Base-by-base conservation (phyloP, 2,329 filamentous ascomycete genomes). In the Calonectria hongkongensis region DNA sequence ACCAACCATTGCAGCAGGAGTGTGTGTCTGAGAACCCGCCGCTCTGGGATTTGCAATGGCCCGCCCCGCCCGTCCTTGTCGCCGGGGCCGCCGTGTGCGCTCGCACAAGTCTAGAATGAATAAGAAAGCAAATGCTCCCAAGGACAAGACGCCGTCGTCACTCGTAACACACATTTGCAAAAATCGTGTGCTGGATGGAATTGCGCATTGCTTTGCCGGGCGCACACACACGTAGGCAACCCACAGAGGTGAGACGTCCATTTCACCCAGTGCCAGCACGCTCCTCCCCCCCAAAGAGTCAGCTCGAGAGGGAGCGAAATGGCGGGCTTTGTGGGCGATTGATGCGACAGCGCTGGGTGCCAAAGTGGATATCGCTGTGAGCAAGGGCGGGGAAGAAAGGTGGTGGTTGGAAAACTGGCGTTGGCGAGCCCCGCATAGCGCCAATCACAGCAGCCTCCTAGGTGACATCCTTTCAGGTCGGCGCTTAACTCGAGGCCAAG, bases 401-500 rank as follows among this genome's bases (percentile, higher is more conserved):
- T 65, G 67, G 70, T 72, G 67, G 70, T 65, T 68, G 66, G 66
- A 65, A 30, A 39, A 27, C 30, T 58, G 50, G 41, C 33, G 60
- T 69, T 62, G 47, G n/a, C 41, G 43, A 36, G 45, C 48, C 60
- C 62, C 54, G 12, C 50, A 47, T 47, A 60, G 64, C 36, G 62
- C 78, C 78, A 80, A 80, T 80, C 77, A 79, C 30, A 72, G 45
- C 67, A 30, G 62, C 62, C 27, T n/a, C 8, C n/a, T 48, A 33
- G 47, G 68, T 63, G 54, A 63, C 54, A n/a, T 30, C 33, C 39
- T 15, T 56, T 30, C 45, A 73, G 45, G 72, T 79, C 81, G 82
- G 84, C 84, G 84, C 83, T 86, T 87, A 86, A 80, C 78, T 73
- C 74, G 83, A 79, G 69, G 66, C 70, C 73, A 47, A 72, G 72